Evolutionary conservation across 225 moss, liverwort and hornwort species (phyloP), one percentile per base, ranked within the genome.

Genomic region (Asterella californica): DNA sequence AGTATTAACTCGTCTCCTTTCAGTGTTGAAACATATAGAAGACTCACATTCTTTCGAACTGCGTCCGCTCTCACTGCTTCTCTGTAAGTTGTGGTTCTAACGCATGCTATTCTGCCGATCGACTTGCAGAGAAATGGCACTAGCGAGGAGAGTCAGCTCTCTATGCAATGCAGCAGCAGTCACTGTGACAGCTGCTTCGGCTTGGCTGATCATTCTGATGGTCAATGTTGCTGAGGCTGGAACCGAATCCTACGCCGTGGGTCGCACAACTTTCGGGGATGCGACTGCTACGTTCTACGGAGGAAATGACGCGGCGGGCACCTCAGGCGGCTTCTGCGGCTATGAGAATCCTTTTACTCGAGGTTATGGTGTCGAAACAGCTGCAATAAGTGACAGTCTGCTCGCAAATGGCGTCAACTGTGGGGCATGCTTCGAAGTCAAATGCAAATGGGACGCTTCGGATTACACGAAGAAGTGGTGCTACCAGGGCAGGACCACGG

Each of bases 361-460:
- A 61, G 85, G 85, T 19, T 86, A 83, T 49, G 85, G 85, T 36
- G 69, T 65, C 11, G 54, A 65, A 17, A 86, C 85, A 9, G 80
- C 80, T 5, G 85, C 85, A 32, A 42, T 86, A 15, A 86, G 85
- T 67, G 54, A 77, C 59, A 66, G 76, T 19, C 38, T 86, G 57
- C 82, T 80, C 80, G 77, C 77, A 60, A 61, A 83, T 12, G 85
- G 82, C 12, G 22, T 83, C 67, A 83, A 80, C 15, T 86, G 83
- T 24, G 86, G 83, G 74, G 86, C 86, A 10, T 87, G 86, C 78
- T 87, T 81, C 55, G 76, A 83, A 59, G 57, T 87, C 72, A 30
- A 29, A 37, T 87, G 86, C 76, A 53, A 37, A 19, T 70, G 69
- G 34, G 49, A 32, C 14, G 78, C 76, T 25, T n/a, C 83, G 0